Base-by-base conservation (phyloP, 192 early-diverging fungal species). In the Chytriomyces sp. region DNA sequence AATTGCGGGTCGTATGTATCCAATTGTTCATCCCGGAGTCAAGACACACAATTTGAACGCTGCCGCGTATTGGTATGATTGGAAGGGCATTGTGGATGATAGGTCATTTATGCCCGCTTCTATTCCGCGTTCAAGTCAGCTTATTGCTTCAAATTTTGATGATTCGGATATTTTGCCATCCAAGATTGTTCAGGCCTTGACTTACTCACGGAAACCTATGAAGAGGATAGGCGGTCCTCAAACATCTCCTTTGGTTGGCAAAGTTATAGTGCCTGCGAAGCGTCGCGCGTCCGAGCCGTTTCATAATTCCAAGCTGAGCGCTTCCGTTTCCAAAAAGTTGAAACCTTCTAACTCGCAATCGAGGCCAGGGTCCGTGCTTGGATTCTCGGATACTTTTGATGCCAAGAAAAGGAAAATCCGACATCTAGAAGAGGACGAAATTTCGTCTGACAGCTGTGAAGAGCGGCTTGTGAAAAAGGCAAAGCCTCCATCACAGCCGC, bases 1-100 rank as follows among this genome's bases (percentile, higher is more conserved):
- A 12, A 39, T 76, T 30, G 75, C 75, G 40, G 75, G 75, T 8
- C 54, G 75, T 14, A 32, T 70, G 30, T 76, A 76, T 62, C 75
- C 75, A 4, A 63, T 76, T 57, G 41, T 49, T 31, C 44, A 61
- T 36, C 25, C 17, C 22, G 72, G 72, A 17, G 10, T 64, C 14
- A 28, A 54, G 26, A 52, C 59, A 37, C 12, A 6, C 40, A 52
- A 28, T 28, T 53, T 49, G 17, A 31, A 26, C 19, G 61, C 61
- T 6, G 17, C 72, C 14, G 8, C 39, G 12, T 64, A 64, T 64
- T 73, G 72, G 72, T 30, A 64, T 3, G 72, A 73, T 54, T 73
- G 72, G 72, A 6, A 52, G 12, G 33, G 26, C 4, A 60, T 61
- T 14, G 12, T 57, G 2, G 54, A 56, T 25, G 33, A 71, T 37